Evolutionary conservation across 768 basidiomycete genomes (phyloP), one percentile per base, ranked within the genome.

Genomic region (Leccinum aurantiacum): DNA sequence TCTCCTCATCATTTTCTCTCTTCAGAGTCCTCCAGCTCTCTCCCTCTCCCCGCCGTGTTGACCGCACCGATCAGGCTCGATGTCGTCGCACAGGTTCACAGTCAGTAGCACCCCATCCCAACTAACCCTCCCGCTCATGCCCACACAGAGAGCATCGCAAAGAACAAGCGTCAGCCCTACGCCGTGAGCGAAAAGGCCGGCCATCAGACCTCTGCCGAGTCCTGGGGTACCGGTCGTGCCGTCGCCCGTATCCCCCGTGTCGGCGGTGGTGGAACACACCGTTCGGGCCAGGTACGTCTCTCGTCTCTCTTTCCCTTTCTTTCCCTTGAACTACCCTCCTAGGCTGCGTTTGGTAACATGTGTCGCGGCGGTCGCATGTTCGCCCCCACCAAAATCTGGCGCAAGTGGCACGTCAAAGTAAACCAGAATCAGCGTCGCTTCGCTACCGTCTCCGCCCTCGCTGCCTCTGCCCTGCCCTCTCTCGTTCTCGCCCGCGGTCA

Each of bases 241-340:
- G 97, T 99, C 65, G 96, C 96, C 27, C 97, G 97, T 95, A 98
- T 99, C 75, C 97, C 97, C 78, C 96, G 97, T 91, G 96, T 99
- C 65, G 93, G 93, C 74, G 97, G 97, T 74, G 91, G 92, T 74
- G 97, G 97, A 77, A 98, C 97, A 68, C 93, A 96, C 82, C 91
- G 97, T 67, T 95, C 97, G 59, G 97, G 97, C 62, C 96, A 95
- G 86, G 90, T 90, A 64, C 55, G 2, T 35, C 22, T 24, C 7
- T 19, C 29, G 4, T 19, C 9, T 8, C 8, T 44, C 25, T 46
- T 11, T 3, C n/a, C 10, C 19, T 22, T 38, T 44, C 31, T 4
- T 29, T 47, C 41, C 55, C 57, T 13, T 54, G 51, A 33, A 69
- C 44, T 60, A 38, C 51, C 13, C 24, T 15, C 37, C 25, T 58